A percentile compares a stretch with the other conserved stretches of the same genome.
phyloP scores from a whole-genome alignment of 805 yeast species.

The Hanseniaspora nectarophila region DNA sequence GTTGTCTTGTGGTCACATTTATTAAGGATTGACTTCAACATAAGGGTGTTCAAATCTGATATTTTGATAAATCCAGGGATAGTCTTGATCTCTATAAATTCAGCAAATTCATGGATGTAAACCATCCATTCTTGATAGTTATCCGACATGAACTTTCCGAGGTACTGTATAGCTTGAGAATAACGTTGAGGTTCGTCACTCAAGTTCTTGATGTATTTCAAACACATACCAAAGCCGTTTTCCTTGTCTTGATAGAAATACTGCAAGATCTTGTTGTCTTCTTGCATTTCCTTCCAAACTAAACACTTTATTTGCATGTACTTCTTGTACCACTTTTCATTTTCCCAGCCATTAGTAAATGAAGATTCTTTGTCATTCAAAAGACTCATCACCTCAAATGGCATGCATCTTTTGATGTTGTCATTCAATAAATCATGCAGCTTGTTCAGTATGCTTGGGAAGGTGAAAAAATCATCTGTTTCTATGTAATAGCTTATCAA shows the following conservation, averaged over 20 bases:
- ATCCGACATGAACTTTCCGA: constrained; percentile 29
- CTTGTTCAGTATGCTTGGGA: constrained; percentile 24
- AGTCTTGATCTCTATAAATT: constrained; percentile 6
- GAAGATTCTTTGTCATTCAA: constrained; percentile 17
- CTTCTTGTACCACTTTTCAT: neutral
- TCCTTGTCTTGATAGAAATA: constrained; percentile 46
- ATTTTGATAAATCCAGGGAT: constrained; percentile 22
- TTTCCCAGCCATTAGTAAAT: neutral
- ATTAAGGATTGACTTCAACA: constrained; percentile 16
- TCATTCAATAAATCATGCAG: constrained; percentile 28
- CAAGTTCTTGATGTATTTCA: constrained; percentile 46
- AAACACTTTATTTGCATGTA: constrained; percentile 32
- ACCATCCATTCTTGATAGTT: constrained; percentile 14
- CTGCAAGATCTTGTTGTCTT: constrained; percentile 51
- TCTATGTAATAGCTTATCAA: constrained; percentile 8
- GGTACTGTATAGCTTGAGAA: constrained; percentile 29
- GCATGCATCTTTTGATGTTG: constrained; percentile 24
- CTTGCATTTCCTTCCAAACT: constrained; percentile 46
- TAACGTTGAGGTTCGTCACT: constrained; percentile 31
- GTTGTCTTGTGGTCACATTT: neutral
- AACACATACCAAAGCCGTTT: constrained; percentile 43
- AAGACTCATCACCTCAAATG: constrained; percentile 12
- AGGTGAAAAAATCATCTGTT: constrained; percentile 2
- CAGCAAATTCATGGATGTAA: constrained; percentile 33
- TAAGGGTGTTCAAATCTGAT: constrained; percentile 20